Base-by-base conservation (phyloP, 2,329 filamentous ascomycete genomes). In the Clonostachys chloroleuca region DNA sequence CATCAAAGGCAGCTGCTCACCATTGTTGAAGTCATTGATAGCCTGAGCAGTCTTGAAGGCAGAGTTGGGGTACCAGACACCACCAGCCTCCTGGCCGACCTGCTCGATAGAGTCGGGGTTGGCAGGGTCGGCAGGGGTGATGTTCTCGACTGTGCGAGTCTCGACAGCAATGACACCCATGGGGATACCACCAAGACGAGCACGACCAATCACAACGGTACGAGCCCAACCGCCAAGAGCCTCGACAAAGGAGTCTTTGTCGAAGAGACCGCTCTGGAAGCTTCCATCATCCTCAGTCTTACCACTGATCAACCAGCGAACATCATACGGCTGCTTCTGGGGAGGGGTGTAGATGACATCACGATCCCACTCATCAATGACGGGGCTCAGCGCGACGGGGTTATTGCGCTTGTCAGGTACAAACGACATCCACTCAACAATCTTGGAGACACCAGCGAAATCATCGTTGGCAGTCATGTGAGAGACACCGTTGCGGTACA, bases 401-500 rank as follows among this genome's bases (percentile, higher is more conserved):
- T 86, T 86, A 63, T 89, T 87, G 73, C 94, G 94, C 81, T 92
- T 92, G 71, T 97, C 92, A 24, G 94, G 94, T 33, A 99, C 88
- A 62, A 91, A 99, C 3, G 92, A 94, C 79, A 99, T 83, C 94
- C 94, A 99, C 66, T 95, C 87, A 44, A 97, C 90, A 64, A 99
- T 97, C 80, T 95, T 95, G 61, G 89, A 91, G 18, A 99, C 89
- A 81, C 94, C 94, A 61, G 92, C 92, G 60, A 99, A 97, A 74
- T 99, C 94, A 62, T 99, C 92, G 58, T 87, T 88, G 61, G 94
- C 94, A 56, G 92, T 96, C 89, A 97, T 92, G 77, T 99, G 94
- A 18, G 94, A 97, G 40, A 99, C 94, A 83, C 94, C 94, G 67
- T 99, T 99, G 75, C 89, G 92, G 83, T 99, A 97, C 94, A 99